A percentile compares a stretch with the other conserved stretches of the same genome.
Conservation (phyloP, 2,329 filamentous ascomycete genomes). For the Trichoderma brevicompactum region DNA sequence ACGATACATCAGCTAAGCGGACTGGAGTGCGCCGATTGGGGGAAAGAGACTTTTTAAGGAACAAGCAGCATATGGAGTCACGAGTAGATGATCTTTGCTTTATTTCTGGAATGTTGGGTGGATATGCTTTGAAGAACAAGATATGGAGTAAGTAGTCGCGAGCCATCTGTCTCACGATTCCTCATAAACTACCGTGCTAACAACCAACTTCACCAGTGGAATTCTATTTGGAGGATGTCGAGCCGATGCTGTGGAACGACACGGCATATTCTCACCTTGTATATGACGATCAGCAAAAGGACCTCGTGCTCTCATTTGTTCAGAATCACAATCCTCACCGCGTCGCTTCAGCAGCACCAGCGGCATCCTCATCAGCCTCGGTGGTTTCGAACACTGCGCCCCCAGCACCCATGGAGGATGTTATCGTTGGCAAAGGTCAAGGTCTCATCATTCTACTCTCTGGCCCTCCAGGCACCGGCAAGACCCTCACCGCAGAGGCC, state of each 20-base stretch:
- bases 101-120: slow-evolving; percentile 48
- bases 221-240: slow-evolving; percentile 50
- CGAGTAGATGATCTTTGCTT: slow-evolving; percentile 47
- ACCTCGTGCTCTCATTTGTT: slow-evolving; percentile 53
- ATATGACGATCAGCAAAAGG: slow-evolving; percentile 53
- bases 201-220: slow-evolving; percentile 31
- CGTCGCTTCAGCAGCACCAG: background rate
- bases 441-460: slow-evolving; percentile 52
- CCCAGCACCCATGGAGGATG: slow-evolving; percentile 42
- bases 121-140: slow-evolving; percentile 53
- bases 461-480: slow-evolving; percentile 53
- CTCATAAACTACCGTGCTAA: background rate
- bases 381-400: slow-evolving; percentile 9
- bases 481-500: slow-evolving; percentile 51
- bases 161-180: no score
- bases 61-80: slow-evolving; percentile 47
- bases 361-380: slow-evolving; percentile 17
- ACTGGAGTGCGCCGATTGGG: slow-evolving; percentile 37
- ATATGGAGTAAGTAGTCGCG: slow-evolving; percentile 45
- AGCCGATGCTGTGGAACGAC: slow-evolving; percentile 51
- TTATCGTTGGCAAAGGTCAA: slow-evolving; percentile 50
- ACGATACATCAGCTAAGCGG: slow-evolving; percentile 24
- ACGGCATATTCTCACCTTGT: slow-evolving; percentile 52
- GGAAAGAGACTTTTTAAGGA: slow-evolving; percentile 44
- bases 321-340: slow-evolving; percentile 45